Base-by-base conservation (phyloP, 129 eudicot species). In the Helianthus tuberosus region DNA sequence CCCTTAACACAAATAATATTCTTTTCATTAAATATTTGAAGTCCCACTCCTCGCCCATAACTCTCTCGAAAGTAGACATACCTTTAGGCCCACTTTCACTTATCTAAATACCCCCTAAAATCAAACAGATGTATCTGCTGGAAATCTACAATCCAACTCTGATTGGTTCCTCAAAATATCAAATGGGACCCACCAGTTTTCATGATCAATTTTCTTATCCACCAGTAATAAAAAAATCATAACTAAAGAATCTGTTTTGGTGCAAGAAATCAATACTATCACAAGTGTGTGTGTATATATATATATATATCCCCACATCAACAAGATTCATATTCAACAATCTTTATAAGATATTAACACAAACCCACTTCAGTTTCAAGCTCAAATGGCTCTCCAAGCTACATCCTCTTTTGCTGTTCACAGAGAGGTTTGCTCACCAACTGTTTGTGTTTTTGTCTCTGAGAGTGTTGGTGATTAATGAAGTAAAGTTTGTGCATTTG, bases 381-480 rank as follows among this genome's bases (percentile, higher is more conserved):
- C 68, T 79, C 51, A 77, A 63, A 90, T 91, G 97, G 91, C 97
- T 59, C 85, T 91, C 15, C 97, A 91, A 71, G 87, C 97, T 72
- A 77, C 94, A 69, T 71, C 94, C 55, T 71, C 71, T 78, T 78
- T 71, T 72, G 44, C 77, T 83, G 77, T 85, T 49, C 87, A 84
- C 89, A 87, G 85, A 71, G 77, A 71, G 82, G 81, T 77, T 77
- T 61, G 64, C 32, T 35, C 61, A 43, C 20, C 27, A 44, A 57
- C 41, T 32, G 20, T 59, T 48, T 15, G 20, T 48, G 59, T n/a
- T 73, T 32, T 1, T 43, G 41, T 57, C 51, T 71, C 11, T 16
- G 38, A 39, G n/a, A 17, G 12, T 20, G 10, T 57, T 72, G 2
- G 8, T 38, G 2, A 64, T 23, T 6, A 54, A 72, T 7, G 2